Conservation (phyloP, 257 asterid species). For the Solanum dulcamara region DNA sequence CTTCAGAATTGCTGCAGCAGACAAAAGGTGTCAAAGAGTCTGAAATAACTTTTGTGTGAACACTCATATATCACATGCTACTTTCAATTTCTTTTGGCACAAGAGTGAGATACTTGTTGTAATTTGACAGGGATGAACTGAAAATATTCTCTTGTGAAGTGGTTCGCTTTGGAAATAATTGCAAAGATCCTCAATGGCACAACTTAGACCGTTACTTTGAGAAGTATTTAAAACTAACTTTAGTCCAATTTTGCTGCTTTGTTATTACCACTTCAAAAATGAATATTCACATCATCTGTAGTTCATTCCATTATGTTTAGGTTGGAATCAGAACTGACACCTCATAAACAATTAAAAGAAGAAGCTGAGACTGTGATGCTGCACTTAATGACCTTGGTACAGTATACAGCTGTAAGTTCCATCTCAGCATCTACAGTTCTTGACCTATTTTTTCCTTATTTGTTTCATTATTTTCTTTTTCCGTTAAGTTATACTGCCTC, state of each 20-base stretch:
- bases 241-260: neutral
- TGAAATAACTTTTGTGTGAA: neutral
- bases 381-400: conserved; percentile 75
- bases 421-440: neutral
- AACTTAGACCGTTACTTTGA: conserved; percentile 90
- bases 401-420: conserved; percentile 73
- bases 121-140: conserved; percentile 58
- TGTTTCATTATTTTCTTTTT: neutral
- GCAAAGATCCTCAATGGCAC: conserved; percentile 99
- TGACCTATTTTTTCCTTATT: neutral
- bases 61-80: neutral
- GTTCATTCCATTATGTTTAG: conserved; percentile 28
- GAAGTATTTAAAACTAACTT: conserved; percentile 45
- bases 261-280: neutral
- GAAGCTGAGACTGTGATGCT: conserved; percentile 67
- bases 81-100: neutral
- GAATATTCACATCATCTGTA: conserved; percentile 16
- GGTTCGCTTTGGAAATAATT: conserved; percentile 86
- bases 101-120: neutral
- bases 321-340: conserved; percentile 70
- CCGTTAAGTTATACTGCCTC: neutral
- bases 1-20: conserved; percentile 74
- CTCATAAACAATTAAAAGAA: conserved; percentile 68
- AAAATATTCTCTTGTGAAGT: conserved; percentile 82
- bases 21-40: conserved; percentile 54